Evolutionary conservation across 1,284 basidiomycete species (phyloP), one percentile per base, ranked within the genome.

Genomic region (Sutorius eximius): DNA sequence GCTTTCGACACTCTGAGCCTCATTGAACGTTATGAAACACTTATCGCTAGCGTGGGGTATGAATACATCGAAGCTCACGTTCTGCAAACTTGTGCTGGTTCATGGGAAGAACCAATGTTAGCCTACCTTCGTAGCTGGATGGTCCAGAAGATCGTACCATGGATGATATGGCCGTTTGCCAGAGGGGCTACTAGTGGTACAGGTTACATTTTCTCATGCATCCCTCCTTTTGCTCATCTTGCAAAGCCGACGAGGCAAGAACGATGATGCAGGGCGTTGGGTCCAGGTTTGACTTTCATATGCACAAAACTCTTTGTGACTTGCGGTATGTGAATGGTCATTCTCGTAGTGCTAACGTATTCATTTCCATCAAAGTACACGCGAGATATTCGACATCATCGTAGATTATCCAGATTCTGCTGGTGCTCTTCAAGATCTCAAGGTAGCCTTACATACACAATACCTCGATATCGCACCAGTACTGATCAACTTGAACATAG

Each of bases 331-430:
- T 75, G 44, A 49, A 18, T 33, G n/a, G 37, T 37, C 52, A 2
- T 24, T 34, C 24, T 45, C 5, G 22, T 32, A 33, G 16, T 11
- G 3, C 33, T 29, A 2, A 41, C 15, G 20, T 59, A 27, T 38
- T 49, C n/a, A 51, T 27, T n/a, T 50, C 18, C 11, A 2, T 22
- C 45, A 12, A 62, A 95, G 93, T 41, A 93, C 88, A 0, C 79
- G 78, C 48, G 93, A 98, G 72, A 87, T 99, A 18, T 98, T 97
- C 65, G 93, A 97, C 61, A 96, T 99, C 54, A 95, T 99, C 55
- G 86, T 96, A 45, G 91, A 95, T 64, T 97, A 86, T 62, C 95
- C 97, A 0, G 90, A 94, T 54, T 97, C 95, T 0, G 77, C 78
- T 57, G 83, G 87, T 2, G 95, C 94, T 1, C 74, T 99, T n/a